Evolutionary conservation across 306 rosid genomes (phyloP).

Genomic region (Acacia melanoxylon): DNA sequence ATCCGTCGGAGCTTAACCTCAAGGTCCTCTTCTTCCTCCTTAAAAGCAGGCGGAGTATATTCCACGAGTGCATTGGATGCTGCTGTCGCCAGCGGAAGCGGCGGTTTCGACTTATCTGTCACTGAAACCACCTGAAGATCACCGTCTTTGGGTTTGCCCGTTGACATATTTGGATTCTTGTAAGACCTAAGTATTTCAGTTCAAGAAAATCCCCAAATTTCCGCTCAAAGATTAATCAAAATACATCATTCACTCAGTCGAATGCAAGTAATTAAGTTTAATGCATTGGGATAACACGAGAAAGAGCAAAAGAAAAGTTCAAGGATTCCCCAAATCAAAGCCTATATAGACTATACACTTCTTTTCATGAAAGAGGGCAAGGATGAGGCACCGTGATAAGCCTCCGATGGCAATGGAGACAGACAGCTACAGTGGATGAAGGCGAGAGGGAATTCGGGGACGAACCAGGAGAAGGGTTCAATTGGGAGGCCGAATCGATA

Average conservation of each 20-base stretch:
- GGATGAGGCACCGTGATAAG: no score
- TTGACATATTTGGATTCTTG: slow-evolving; percentile 46
- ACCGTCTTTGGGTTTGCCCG: slow-evolving; percentile 54
- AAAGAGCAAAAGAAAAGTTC: neutral
- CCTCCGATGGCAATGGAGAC: no score
- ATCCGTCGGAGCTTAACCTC: slow-evolving; percentile 95
- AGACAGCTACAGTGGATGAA: neutral
- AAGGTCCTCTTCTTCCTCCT: slow-evolving; percentile 91
- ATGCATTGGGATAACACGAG: neutral
- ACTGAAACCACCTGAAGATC: slow-evolving; percentile 58
- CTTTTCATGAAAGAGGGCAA: neutral
- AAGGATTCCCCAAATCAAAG: neutral
- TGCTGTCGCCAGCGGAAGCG: slow-evolving; percentile 37
- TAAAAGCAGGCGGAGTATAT: slow-evolving; percentile 60
- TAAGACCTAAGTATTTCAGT: slow-evolving; percentile 47
- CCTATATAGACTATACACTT: neutral
- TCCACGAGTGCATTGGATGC: slow-evolving; percentile 75
- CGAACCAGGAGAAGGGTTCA: no score
- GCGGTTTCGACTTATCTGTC: slow-evolving; percentile 53
- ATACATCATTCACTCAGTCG: neutral
- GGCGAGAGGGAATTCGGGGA: neutral
- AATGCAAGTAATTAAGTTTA: neutral
- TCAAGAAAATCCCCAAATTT: neutral
- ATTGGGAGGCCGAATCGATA: neutral
- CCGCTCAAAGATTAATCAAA: neutral